Base-by-base conservation (phyloP, 2,329 filamentous ascomycete genomes). In the Colletotrichum sp. region DNA sequence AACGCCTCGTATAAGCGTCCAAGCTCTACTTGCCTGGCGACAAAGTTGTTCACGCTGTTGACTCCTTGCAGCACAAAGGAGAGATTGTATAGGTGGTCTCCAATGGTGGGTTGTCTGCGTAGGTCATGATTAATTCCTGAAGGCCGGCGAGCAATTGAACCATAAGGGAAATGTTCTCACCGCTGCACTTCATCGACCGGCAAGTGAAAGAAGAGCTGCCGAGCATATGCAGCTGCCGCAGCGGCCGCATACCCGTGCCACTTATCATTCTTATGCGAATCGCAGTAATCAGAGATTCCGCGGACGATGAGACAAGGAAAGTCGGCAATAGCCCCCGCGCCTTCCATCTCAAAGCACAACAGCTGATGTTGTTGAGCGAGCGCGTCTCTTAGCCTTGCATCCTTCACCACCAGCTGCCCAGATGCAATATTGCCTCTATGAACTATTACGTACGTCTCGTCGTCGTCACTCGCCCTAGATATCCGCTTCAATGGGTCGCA, bases 351-450 rank as follows among this genome's bases (percentile, higher is more conserved):
- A 25, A 79, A 79, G 62, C 76, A 79, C 5, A 79, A 55, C 5
- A 79, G 39, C 19, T 44, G 64, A n/a, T 76, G 16, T 25, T 75
- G 27, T 61, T 57, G 19, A 25, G 76, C 65, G 22, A 79, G 57
- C 4, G 30, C 7, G 27, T 80, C 76, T 59, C 79, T 76, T 63
- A 74, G 22, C n/a, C n/a, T 68, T 13, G 74, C 72, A 62, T 77
- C 36, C 61, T 78, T 78, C 2, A 79, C 19, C 5, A 79, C 66
- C 19, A 77, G 52, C 59, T 79, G 75, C 5, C 77, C 69, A 4
- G 78, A 79, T 39, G 78, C 78, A 32, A 80, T 77, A 25, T 73
- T 79, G 7, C 79, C 79, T 69, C 73, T 64, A 57, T 79, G 76
- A 9, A 80, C 75, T 15, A 61, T 52, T 11, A 79, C 68, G 32